A percentile compares a stretch with the other conserved stretches of the same genome.
Evolutionary conservation across 495 filamentous ascomycete genomes (phyloP).

Genomic region (Chaetomidium leptoderma): DNA sequence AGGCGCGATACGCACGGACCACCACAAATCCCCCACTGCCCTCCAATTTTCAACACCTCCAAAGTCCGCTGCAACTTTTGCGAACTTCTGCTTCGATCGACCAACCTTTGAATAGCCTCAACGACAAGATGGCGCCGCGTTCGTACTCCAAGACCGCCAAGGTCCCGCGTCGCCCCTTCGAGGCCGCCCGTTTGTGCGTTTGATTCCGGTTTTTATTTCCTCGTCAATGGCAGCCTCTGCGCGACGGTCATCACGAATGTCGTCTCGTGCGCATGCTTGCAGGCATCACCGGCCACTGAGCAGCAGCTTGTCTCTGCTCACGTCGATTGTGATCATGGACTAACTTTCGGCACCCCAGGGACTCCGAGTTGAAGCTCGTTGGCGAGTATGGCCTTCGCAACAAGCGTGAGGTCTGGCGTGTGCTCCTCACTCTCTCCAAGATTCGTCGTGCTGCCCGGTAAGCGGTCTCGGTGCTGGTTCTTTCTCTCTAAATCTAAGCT

Average conservation of each 20-base stretch:
- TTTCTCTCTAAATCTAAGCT: background rate
- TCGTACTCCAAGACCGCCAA: conserved; percentile 99
- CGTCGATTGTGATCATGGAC: conserved; percentile 68
- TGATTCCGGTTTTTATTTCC: conserved; percentile 22
- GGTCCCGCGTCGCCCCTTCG: conserved; percentile 82
- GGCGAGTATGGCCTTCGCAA: conserved; percentile 98
- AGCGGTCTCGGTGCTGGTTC: conserved; percentile 27
- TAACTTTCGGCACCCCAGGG: conserved; percentile 60
- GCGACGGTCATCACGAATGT: conserved; percentile 40
- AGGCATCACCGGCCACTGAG: conserved; percentile 83
- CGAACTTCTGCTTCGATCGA: conserved; percentile 33
- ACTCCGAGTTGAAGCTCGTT: conserved; percentile 98
- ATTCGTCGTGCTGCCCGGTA: conserved; percentile 99
- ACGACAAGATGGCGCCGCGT: conserved; percentile 50
- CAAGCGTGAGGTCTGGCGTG: conserved; percentile 99
- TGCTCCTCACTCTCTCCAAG: conserved; percentile 98
- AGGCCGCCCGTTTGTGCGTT: conserved; percentile 93
- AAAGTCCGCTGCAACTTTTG: background rate
- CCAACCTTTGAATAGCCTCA: conserved; percentile 35
- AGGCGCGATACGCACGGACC: conserved; percentile 26
- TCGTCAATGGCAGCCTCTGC: conserved; percentile 32
- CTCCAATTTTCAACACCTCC: conserved; percentile 26
- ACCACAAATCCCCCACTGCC: conserved; percentile 40
- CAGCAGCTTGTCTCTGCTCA: conserved; percentile 95
- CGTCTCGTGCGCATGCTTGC: conserved; percentile 23